A percentile compares a stretch with the other conserved stretches of the same genome.
phyloP scores from a whole-genome alignment of 345 rosid genomes.

The Noccaea caerulescens region DNA sequence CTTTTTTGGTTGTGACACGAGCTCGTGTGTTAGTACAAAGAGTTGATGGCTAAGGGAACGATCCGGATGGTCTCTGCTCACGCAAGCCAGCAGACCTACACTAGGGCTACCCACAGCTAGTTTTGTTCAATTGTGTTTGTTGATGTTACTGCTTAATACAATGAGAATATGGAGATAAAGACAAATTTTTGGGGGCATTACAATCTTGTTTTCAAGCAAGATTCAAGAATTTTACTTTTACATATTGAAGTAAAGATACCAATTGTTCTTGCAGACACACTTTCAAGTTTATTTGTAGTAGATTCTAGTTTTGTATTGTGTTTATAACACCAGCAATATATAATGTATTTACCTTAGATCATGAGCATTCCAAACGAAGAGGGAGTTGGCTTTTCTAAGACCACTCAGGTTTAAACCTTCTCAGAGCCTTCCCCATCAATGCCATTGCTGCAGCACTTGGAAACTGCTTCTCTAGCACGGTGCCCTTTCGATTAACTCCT shows the following conservation, averaged over 20 bases:
- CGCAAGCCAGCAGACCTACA: conserved; percentile 82
- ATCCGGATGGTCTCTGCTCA: conserved; percentile 77
- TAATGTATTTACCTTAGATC: conserved; percentile 1
- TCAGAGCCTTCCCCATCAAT: conserved; percentile 75
- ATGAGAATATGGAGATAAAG: conserved; percentile 2
- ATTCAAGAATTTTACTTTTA: not conserved
- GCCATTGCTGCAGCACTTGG: conserved; percentile 96
- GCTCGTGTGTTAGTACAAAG: conserved; percentile 45
- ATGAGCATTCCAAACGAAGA: conserved; percentile 57
- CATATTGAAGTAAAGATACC: not conserved
- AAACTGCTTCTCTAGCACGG: conserved; percentile 56
- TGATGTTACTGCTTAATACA: not conserved
- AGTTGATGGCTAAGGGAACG: conserved; percentile 75
- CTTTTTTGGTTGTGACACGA: conserved; percentile 5
- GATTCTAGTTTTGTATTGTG: conserved; percentile 10
- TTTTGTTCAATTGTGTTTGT: not conserved
- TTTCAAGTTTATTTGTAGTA: not conserved
- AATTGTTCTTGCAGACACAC: not conserved
- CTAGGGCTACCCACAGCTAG: conserved; percentile 76
- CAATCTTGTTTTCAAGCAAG: conserved; percentile 1
- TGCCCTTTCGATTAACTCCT: conserved; percentile 20
- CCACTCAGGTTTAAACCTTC: conserved; percentile 50
- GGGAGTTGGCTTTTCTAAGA: conserved; percentile 52
- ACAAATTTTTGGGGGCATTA: not conserved
- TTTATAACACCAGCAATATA: not conserved